Conservation (phyloP, 1,284 basidiomycete species). For the Fomitopsis betulina region DNA sequence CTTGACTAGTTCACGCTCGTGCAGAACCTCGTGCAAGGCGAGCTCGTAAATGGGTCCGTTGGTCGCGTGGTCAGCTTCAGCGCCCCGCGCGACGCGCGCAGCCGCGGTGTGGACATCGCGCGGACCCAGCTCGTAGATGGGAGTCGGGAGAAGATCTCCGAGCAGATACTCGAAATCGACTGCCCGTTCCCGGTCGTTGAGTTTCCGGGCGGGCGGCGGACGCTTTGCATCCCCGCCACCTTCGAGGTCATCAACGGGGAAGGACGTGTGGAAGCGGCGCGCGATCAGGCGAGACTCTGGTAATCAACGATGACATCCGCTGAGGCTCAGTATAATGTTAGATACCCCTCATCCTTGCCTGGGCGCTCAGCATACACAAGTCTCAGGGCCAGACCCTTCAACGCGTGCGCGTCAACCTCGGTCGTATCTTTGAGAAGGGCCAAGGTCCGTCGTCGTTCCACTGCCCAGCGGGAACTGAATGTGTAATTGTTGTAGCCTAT, state of each 20-base stretch:
- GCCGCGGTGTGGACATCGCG: slow-evolving; percentile 35
- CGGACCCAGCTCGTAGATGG: background rate
- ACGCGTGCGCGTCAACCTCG: slow-evolving; percentile 68
- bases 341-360: slow-evolving; percentile 76
- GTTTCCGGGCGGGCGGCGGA: slow-evolving; percentile 40
- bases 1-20: background rate
- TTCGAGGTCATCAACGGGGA: slow-evolving; percentile 55
- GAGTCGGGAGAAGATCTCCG: background rate
- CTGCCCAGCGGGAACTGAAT: background rate
- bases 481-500: slow-evolving; percentile 40
- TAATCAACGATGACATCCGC: background rate
- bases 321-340: slow-evolving; percentile 20
- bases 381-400: slow-evolving; percentile 82
- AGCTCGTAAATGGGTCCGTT: slow-evolving; percentile 86
- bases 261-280: slow-evolving; percentile 47
- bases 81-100: slow-evolving; percentile 38
- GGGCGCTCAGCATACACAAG: slow-evolving; percentile 85
- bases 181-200: slow-evolving; percentile 49
- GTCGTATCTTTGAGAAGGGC: slow-evolving; percentile 75
- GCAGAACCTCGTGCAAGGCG: slow-evolving; percentile 27
- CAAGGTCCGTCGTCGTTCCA: slow-evolving; percentile 41
- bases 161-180: slow-evolving; percentile 10
- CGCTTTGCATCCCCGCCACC: slow-evolving; percentile 47
- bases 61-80: slow-evolving; percentile 72
- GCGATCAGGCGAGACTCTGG: slow-evolving; percentile 39